Evolutionary conservation across 2,329 filamentous ascomycete genomes (phyloP).

Genomic region (Teratosphaeria gauchensis): DNA sequence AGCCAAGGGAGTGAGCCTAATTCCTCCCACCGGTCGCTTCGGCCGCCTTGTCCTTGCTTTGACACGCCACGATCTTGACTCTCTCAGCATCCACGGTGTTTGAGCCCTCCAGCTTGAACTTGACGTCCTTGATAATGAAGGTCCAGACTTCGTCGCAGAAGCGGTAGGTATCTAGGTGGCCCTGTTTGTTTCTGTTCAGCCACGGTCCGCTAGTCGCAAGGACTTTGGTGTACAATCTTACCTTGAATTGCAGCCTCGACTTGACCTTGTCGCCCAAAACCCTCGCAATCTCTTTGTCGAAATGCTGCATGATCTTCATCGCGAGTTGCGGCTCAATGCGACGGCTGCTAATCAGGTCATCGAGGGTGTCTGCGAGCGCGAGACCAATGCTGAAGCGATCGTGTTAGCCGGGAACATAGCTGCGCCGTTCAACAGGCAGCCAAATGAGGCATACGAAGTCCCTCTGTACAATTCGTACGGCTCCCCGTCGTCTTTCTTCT

Average conservation of each 20-base stretch:
- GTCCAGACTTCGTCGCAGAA: constrained; percentile 99
- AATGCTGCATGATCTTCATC: constrained; percentile 95
- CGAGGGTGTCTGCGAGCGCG: constrained; percentile 89
- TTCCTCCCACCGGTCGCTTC: neutral
- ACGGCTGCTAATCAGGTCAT: constrained; percentile 87
- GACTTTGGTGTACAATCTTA: constrained; percentile 32
- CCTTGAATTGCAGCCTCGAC: constrained; percentile 88
- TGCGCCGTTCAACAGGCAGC: constrained; percentile 9
- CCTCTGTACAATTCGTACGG: constrained; percentile 96
- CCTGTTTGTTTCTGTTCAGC: constrained; percentile 42
- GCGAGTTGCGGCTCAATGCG: constrained; percentile 96
- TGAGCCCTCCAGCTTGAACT: constrained; percentile 79
- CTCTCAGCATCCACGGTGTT: constrained; percentile 72
- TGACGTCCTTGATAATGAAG: constrained; percentile 95
- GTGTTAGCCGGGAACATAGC: constrained; percentile 5
- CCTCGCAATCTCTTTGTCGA: constrained; percentile 87
- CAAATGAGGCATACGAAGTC: constrained; percentile 68
- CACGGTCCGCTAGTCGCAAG: neutral
- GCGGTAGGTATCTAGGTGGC: constrained; percentile 92
- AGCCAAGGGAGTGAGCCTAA: constrained; percentile 14
- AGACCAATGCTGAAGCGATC: constrained; percentile 63
- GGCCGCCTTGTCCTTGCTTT: constrained; percentile 57
- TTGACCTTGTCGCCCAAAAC: constrained; percentile 88
- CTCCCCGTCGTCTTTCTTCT: constrained; percentile 25
- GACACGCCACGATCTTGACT: constrained; percentile 98